A percentile compares a stretch with the other conserved stretches of the same genome.
Conservation (phyloP, 2,329 filamentous ascomycete species). For the Alternaria sp. region DNA sequence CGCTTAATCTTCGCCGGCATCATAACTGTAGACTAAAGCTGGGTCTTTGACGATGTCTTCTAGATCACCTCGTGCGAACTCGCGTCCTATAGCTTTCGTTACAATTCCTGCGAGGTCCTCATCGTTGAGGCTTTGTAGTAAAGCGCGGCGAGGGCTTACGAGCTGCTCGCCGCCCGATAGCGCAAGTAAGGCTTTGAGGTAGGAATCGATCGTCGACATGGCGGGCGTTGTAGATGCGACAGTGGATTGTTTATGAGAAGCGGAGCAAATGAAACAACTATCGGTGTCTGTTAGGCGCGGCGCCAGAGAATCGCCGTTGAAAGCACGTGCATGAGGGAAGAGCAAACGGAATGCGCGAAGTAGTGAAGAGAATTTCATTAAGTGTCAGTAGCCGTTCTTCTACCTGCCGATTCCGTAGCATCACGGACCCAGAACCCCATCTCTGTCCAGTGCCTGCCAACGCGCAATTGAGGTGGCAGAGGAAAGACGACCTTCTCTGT, state of each 20-base stretch:
- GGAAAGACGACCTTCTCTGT: neutral
- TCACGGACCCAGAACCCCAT: neutral
- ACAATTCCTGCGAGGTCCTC: too few relatives aligned
- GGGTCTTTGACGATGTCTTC: too few relatives aligned
- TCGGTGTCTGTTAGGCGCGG: neutral
- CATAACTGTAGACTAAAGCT: too few relatives aligned
- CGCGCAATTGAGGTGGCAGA: neutral
- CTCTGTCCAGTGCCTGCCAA: neutral
- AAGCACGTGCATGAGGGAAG: neutral
- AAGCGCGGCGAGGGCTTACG: neutral
- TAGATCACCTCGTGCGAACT: too few relatives aligned
- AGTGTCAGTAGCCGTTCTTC: neutral
- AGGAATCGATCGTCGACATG: neutral
- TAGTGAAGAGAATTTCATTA: neutral
- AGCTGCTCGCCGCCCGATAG: constrained; percentile 1
- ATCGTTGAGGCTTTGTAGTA: too few relatives aligned
- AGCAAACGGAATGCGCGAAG: neutral
- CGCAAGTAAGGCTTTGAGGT: constrained; percentile 2
- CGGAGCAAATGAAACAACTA: neutral
- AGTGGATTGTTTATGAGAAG: neutral
- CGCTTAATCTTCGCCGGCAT: too few relatives aligned
- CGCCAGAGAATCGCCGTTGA: too few relatives aligned
- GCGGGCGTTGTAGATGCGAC: neutral
- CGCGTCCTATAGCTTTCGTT: too few relatives aligned
- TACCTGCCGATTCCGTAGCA: neutral